Percentiles rank a stretch among this genome's conserved stretches.
Evolutionary conservation across 495 filamentous ascomycete species (phyloP).

Genomic region (Achaetomiella virescens): DNA sequence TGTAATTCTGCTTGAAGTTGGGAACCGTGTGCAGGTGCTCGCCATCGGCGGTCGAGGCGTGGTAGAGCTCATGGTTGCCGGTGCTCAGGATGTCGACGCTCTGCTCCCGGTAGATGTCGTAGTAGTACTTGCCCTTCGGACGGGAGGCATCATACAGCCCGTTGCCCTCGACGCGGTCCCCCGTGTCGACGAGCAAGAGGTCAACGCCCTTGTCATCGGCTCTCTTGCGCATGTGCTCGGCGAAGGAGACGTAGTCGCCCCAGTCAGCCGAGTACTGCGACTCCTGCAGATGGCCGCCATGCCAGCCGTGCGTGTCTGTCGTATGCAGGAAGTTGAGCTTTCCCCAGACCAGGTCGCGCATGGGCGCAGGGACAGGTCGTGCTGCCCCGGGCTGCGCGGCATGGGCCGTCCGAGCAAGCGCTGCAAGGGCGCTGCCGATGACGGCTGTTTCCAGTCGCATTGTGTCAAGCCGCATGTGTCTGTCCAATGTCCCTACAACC

Average conservation of each 20-base stretch:
- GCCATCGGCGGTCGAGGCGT: constrained; percentile 62
- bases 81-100: constrained; percentile 78
- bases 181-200: constrained; percentile 85
- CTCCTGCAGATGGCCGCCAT: constrained; percentile 89
- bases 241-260: constrained; percentile 96
- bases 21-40: constrained; percentile 76
- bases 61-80: constrained; percentile 95
- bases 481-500: background rate
- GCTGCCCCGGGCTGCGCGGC: constrained; percentile 76
- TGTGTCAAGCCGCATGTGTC: background rate
- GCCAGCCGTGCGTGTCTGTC: constrained; percentile 94
- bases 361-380: constrained; percentile 68
- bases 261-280: constrained; percentile 92
- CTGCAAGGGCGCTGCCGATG: constrained; percentile 24
- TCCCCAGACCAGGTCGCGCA: constrained; percentile 81
- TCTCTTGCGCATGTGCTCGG: constrained; percentile 67
- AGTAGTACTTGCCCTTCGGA: constrained; percentile 81
- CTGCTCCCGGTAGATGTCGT: constrained; percentile 77
- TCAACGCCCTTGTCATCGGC: constrained; percentile 75
- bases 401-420: constrained; percentile 26
- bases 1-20: constrained; percentile 66
- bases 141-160: constrained; percentile 89
- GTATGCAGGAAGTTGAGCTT: constrained; percentile 93
- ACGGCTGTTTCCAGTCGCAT: constrained; percentile 17
- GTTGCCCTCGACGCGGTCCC: constrained; percentile 91